Percentiles rank a stretch among this genome's conserved stretches.
Evolutionary conservation across 257 asterid genomes (phyloP).

Genomic region (Cinchona pubescens): DNA sequence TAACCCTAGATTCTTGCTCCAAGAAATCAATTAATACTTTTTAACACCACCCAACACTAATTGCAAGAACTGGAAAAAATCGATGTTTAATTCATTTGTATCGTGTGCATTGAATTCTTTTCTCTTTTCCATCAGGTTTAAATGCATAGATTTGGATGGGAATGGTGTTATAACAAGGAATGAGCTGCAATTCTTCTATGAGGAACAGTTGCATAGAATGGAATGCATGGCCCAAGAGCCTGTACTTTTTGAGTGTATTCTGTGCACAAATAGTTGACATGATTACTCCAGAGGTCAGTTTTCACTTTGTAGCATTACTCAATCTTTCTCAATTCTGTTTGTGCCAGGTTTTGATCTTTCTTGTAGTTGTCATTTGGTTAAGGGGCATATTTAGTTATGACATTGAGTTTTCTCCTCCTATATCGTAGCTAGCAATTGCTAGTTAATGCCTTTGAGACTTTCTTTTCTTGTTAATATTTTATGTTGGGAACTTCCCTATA

Average conservation of each 20-base stretch:
- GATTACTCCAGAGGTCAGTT: slow-evolving; percentile 84
- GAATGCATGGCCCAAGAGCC: slow-evolving; percentile 99
- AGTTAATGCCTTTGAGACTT: not conserved
- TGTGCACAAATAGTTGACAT: slow-evolving; percentile 98
- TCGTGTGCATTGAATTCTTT: not conserved
- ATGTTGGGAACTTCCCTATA: not conserved
- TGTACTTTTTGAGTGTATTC: slow-evolving; percentile 96
- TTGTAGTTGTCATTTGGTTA: slow-evolving; percentile 1
- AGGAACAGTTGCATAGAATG: slow-evolving; percentile 99
- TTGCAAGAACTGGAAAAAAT: slow-evolving; percentile 5
- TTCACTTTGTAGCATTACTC: slow-evolving; percentile 8
- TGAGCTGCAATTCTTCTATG: slow-evolving; percentile 96
- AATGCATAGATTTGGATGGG: slow-evolving; percentile 98
- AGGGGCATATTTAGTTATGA: not conserved
- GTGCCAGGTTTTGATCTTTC: slow-evolving; percentile 1
- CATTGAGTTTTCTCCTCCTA: not conserved
- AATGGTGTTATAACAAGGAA: slow-evolving; percentile 91
- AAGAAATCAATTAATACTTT: too few relatives aligned
- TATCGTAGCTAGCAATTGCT: not conserved
- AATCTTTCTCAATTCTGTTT: slow-evolving; percentile 12
- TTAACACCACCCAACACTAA: too few relatives aligned
- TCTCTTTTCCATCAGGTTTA: slow-evolving; percentile 63
- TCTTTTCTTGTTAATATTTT: not conserved
- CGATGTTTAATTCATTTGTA: not conserved
- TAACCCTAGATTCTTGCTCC: too few relatives aligned